Percentiles rank a stretch among this genome's conserved stretches.
These are phyloP conservation scores for Cercospora nicotianae DNA, from an alignment of 2,329 filamentous ascomycete species.

Conservation along the genomic window DNA sequence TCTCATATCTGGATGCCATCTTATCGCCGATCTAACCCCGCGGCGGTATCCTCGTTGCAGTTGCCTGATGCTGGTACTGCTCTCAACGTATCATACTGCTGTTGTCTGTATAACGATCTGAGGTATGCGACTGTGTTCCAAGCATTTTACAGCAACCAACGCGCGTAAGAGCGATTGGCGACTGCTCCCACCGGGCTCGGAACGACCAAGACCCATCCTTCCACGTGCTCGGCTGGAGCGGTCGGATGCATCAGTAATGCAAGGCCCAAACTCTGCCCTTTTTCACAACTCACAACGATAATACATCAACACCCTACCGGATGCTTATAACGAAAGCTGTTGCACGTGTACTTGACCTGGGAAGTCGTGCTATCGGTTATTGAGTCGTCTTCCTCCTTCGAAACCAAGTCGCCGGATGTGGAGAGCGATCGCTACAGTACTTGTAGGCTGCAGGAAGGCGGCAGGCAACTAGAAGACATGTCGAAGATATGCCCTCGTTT, in stretches of 20 bases:
- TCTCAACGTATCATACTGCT: not conserved
- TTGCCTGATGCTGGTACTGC: not conserved
- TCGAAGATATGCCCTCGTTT: not conserved
- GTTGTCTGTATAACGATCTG: not conserved
- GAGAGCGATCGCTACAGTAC: not conserved
- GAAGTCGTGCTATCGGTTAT: not conserved
- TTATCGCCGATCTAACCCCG: slow-evolving; percentile 8
- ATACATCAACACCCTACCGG: not conserved
- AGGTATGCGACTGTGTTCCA: not conserved
- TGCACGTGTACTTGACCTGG: not conserved
- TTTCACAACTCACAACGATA: not conserved
- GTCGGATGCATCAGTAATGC: not conserved
- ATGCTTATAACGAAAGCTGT: not conserved
- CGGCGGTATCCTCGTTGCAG: not conserved
- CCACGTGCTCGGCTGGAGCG: not conserved
- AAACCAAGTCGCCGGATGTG: not conserved
- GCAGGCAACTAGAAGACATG: not conserved
- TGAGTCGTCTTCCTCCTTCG: not conserved
- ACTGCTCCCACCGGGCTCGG: not conserved
- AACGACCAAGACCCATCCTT: not conserved
- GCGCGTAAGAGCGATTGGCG: not conserved
- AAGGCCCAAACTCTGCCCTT: not conserved
- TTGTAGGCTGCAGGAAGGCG: not conserved
- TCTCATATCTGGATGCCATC: not conserved
- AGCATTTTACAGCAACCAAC: not conserved